phyloP scores from a whole-genome alignment of 805 yeast genomes.

The Wilhelminamyces savonicus region DNA sequence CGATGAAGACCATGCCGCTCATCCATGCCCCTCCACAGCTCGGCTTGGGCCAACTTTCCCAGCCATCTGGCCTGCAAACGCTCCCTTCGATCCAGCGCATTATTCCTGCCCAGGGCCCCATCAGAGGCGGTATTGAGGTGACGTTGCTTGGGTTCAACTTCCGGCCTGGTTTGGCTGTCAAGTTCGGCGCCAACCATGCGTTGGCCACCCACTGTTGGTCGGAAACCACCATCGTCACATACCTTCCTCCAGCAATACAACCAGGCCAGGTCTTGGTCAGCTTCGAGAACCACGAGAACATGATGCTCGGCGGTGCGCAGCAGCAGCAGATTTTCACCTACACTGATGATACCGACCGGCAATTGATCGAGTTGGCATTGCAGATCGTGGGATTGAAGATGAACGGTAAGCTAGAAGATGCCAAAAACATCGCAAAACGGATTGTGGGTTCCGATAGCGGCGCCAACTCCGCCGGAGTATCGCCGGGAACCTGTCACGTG shows the following conservation, averaged over 20 bases:
- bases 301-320: slow-evolving; percentile 19
- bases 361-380: slow-evolving; percentile 87
- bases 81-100: slow-evolving; percentile 72
- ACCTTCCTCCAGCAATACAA: slow-evolving; percentile 82
- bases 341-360: slow-evolving; percentile 91
- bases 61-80: slow-evolving; percentile 2
- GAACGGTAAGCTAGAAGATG: slow-evolving; percentile 95
- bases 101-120: slow-evolving; percentile 93
- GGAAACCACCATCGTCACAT: slow-evolving; percentile 86
- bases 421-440: slow-evolving; percentile 85
- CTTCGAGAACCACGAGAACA: slow-evolving; percentile 49
- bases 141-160: slow-evolving; percentile 86
- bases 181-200: slow-evolving; percentile 78
- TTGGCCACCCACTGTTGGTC: slow-evolving; percentile 95
- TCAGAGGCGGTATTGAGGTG: slow-evolving; percentile 93
- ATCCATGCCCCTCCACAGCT: slow-evolving; percentile 5
- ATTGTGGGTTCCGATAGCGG: slow-evolving; percentile 61
- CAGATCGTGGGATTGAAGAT: slow-evolving; percentile 95
- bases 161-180: slow-evolving; percentile 73
- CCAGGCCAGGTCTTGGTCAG: slow-evolving; percentile 91
- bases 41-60: too few species aligned
- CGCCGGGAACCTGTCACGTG: neutral
- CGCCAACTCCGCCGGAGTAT: slow-evolving; percentile 4
- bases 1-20: neutral
- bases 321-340: slow-evolving; percentile 75